Evolutionary conservation across 2,329 filamentous ascomycete species (phyloP).

Genomic region (Colletotrichum cordylinicola): DNA sequence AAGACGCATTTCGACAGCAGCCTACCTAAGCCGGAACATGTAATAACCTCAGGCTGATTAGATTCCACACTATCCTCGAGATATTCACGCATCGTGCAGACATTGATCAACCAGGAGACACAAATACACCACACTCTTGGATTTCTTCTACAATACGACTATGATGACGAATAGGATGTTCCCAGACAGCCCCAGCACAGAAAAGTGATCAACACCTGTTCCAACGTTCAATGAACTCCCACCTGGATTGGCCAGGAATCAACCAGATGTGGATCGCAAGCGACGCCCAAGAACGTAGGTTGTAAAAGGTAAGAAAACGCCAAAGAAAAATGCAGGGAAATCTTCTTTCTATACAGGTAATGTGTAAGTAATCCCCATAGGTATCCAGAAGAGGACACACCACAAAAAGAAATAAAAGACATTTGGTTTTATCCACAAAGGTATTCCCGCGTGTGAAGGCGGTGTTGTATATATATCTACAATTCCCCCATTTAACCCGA

Average conservation of each 20-base stretch:
- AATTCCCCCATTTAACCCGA: neutral
- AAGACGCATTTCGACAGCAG: neutral
- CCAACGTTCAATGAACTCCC: neutral
- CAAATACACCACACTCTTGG: neutral
- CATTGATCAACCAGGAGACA: neutral
- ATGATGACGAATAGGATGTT: conserved; percentile 7
- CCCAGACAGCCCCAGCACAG: neutral
- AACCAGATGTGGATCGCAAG: conserved; percentile 8
- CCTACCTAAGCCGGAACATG: neutral
- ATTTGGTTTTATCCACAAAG: neutral
- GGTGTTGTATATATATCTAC: neutral
- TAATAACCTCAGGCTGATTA: neutral
- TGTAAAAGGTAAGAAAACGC: neutral
- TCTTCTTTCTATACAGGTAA: neutral
- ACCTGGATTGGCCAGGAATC: neutral
- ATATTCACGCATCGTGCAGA: neutral
- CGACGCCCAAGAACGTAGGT: neutral
- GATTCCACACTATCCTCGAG: neutral
- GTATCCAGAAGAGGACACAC: neutral
- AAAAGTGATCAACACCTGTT: conserved; percentile 16
- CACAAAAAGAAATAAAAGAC: neutral
- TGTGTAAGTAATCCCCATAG: neutral
- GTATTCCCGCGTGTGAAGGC: neutral
- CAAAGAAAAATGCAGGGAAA: neutral
- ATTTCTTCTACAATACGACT: conserved; percentile 11